Base-by-base conservation (phyloP, 2,329 filamentous ascomycete species). In the Ophiosphaerella herpotricha region DNA sequence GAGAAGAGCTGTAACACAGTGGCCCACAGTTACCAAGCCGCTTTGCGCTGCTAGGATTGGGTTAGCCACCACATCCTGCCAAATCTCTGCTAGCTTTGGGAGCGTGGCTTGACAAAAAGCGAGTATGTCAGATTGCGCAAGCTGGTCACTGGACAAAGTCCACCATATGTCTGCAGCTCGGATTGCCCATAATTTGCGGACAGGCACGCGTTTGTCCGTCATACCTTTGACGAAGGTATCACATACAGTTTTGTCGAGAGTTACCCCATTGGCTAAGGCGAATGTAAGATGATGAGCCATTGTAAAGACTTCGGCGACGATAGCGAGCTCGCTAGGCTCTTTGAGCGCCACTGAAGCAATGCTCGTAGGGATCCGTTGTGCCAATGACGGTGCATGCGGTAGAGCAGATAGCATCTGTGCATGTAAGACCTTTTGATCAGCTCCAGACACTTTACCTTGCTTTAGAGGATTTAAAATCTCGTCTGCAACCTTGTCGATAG, bases 291-390 rank as follows among this genome's bases (percentile, higher is more conserved):
- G 88, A 52, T 82, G 82, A 45, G 85, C 81, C 47, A 97, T 79
- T 4, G 89, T 83, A 31, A 81, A 80, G 6, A 91, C 85, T 71
- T 96, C 91, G 8, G 89, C 86, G 36, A 84, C 81, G 23, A 96
- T 78, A 36, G 92, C 92, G 32, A 81, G 77, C 72, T 99, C 94
- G 63, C 95, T 97, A 7, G 91, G 86, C 74, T 99, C 94, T 67
- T 97, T 96, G 6, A 82, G 76, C 14, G 89, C 86, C 12, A 91
- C 78, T 14, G 84, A 74, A 6, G 87, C 84, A 50, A 97, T 80
- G 6, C 83, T 84, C 42, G 80, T 76, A 1, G 85, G 81, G 26
- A 93, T 80, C 58, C 88, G 88, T 49, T 82, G 79, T 0, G 89
- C 87, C 34, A 88, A 80, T 2, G 80, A 73, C 9, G 78, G 72